Conservation (phyloP, 371 early-diverging fungal genomes). For the Syncephalastrum racemosum region DNA sequence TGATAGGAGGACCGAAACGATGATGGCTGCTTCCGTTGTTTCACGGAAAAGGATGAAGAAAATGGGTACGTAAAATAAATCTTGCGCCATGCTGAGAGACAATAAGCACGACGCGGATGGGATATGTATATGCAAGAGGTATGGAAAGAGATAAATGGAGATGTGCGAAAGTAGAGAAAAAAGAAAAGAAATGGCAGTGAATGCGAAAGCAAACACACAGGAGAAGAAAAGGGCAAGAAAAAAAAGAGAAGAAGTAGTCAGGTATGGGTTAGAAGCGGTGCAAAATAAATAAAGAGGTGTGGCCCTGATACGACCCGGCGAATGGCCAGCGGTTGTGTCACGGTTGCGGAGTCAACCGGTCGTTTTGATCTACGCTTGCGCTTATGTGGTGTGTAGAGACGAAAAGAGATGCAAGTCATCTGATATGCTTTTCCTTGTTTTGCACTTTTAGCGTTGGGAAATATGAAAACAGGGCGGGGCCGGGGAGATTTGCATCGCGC, state of each 20-base stretch:
- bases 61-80: slow-evolving; percentile 74
- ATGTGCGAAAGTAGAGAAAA: not conserved
- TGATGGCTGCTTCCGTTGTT: slow-evolving; percentile 72
- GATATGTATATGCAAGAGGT: no score
- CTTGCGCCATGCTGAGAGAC: slow-evolving; percentile 10
- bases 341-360: no score
- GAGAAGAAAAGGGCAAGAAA: not conserved
- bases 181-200: not conserved
- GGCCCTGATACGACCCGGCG: not conserved
- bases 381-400: no score
- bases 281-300: slow-evolving; percentile 3
- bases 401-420: no score
- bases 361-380: no score
- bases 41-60: slow-evolving; percentile 87
- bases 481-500: no score
- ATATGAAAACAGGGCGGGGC: no score
- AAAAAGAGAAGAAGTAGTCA: not conserved
- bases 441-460: no score
- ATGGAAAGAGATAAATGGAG: not conserved
- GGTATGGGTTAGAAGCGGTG: no score
- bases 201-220: not conserved
- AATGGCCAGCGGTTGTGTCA: no score
- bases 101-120: no score
- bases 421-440: no score
- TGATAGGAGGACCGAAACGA: slow-evolving; percentile 76